These are phyloP conservation scores for Suillus hirtellus DNA, from an alignment of 768 basidiomycete species.

Conservation along the genomic window DNA sequence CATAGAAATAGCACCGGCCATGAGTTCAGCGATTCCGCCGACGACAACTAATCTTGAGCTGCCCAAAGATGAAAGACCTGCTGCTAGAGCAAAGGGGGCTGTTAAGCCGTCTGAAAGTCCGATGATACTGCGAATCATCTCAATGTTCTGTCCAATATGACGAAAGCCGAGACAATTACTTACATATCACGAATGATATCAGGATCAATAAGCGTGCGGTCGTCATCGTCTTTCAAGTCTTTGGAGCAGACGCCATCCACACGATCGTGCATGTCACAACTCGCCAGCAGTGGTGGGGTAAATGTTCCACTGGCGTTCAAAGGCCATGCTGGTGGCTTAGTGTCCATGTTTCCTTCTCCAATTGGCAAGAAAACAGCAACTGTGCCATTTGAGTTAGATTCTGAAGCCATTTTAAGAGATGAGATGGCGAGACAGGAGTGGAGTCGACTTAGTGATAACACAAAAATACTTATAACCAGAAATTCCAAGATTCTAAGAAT, in stretches of 20 bases:
- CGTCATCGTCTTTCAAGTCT: constrained; percentile 78
- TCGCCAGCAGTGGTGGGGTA: constrained; percentile 48
- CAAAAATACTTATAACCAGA: no score
- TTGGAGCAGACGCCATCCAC: constrained; percentile 81
- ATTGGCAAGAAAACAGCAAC: constrained; percentile 24
- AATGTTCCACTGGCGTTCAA: constrained; percentile 44
- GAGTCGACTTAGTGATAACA: no score
- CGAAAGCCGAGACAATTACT: constrained; percentile 26
- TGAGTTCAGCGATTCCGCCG: constrained; percentile 93
- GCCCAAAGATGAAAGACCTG: constrained; percentile 87
- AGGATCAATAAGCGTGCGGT: constrained; percentile 81
- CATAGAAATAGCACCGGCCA: constrained; percentile 97
- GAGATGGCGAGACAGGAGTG: background rate
- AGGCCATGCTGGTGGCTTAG: constrained; percentile 65
- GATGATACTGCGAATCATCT: constrained; percentile 57
- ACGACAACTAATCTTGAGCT: constrained; percentile 87
- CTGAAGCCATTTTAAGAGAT: constrained; percentile 7
- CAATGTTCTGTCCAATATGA: constrained; percentile 4
- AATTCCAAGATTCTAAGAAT: no score
- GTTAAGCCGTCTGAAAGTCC: constrained; percentile 89
- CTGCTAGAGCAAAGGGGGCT: constrained; percentile 89
- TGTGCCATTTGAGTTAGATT: background rate
- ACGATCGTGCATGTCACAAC: constrained; percentile 56
- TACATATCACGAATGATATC: constrained; percentile 88
- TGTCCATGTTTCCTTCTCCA: constrained; percentile 11